Conservation (phyloP, 306 rosid species). For the Pterocarpus macrocarpus region DNA sequence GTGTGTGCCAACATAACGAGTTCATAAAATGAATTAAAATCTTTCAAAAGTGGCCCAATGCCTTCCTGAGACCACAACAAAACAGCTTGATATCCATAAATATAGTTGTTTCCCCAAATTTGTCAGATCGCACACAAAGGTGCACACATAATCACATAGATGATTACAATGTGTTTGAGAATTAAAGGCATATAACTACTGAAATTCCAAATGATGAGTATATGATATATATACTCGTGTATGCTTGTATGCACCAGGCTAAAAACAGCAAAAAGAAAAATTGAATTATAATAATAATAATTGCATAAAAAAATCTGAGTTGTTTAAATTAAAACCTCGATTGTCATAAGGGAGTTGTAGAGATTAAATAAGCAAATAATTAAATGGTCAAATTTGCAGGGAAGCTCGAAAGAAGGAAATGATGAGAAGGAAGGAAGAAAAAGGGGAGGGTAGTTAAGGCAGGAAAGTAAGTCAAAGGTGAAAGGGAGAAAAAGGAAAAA, state of each 20-base stretch:
- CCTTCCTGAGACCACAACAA: background rate
- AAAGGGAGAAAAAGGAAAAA: background rate
- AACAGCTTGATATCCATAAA: background rate
- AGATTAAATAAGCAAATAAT: background rate
- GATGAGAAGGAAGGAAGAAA: background rate
- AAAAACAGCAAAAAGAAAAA: background rate
- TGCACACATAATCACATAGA: slow-evolving; percentile 2
- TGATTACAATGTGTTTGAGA: background rate
- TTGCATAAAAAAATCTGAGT: slow-evolving; percentile 14
- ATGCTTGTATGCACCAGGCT: background rate
- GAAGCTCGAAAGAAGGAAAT: no score
- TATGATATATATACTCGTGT: background rate
- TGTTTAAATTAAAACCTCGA: background rate
- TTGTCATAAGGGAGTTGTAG: background rate
- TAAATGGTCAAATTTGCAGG: background rate
- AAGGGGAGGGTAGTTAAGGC: background rate
- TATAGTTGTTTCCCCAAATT: slow-evolving; percentile 2
- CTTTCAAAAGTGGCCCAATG: background rate
- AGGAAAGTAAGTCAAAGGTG: slow-evolving; percentile 13
- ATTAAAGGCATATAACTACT: background rate
- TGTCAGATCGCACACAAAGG: slow-evolving; percentile 20
- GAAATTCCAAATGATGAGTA: background rate
- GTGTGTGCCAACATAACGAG: background rate
- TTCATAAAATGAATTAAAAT: background rate
- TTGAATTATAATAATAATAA: background rate